Evolutionary conservation across 2,329 filamentous ascomycete species (phyloP), one percentile per base, ranked within the genome.

Genomic region (Tolypocladium album): DNA sequence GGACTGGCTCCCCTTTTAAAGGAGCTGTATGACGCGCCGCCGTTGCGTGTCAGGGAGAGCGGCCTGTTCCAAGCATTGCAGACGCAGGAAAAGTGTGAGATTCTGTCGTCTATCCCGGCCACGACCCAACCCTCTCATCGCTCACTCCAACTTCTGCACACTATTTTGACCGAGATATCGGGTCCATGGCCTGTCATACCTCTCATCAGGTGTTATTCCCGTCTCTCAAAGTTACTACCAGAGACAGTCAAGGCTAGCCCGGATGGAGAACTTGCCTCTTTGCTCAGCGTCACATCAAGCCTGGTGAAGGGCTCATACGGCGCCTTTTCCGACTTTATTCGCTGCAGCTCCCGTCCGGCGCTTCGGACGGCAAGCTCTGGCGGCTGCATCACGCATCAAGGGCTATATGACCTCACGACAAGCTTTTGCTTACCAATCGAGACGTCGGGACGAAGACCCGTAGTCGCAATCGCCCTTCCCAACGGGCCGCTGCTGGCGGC

Each of bases 401-500:
- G 66, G 1, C 65, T 78, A 4, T 62, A 64, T 13, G 61, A 64
- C 2, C 75, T 75, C 56, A 67, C 75, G 27, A 59, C 61, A 24
- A 65, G 63, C 13, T 76, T 78, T 57, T 60, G 61, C 2, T 65
- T 78, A 2, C 69, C 72, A 6, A 56, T 66, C 1, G 20, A 53
- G 3, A 58, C 58, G 3, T 52, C 40, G 1, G 53, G 58, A 13
- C 60, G 55, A 47, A 78, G 78, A 62, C 77, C 78, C 3, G 71
- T 79, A 15, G 73, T 82, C 12, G 79, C 77, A 36, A 75, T 83
- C 55, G 77, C 80, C 2, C 66, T 84, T 6, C 79, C 80, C 1
- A 84, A 83, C 63, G 81, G 81, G 4, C 78, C 79, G 13, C 68
- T 82, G 1, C 71, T 83, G n/a, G 81, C 79, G 12, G 71, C 80